phyloP scores from a whole-genome alignment of 202 grass and related monocot species.

The Miscanthus sacchariflorus region DNA sequence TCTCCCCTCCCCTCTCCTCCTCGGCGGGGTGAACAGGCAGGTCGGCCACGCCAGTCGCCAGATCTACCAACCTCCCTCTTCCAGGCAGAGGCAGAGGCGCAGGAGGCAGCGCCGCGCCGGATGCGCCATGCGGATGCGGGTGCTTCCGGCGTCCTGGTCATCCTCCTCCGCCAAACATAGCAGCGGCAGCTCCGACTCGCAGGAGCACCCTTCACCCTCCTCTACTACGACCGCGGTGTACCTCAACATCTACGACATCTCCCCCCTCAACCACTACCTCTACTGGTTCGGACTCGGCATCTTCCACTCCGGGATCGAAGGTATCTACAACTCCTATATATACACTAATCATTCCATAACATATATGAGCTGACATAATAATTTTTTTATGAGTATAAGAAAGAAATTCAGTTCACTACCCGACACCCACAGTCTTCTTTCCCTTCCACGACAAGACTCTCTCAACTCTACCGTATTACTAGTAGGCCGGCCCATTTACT shows the following conservation, averaged over 20 bases:
- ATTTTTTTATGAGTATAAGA: neutral
- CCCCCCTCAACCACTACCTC: slow-evolving; percentile 87
- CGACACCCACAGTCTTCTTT: too few relatives aligned
- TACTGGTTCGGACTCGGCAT: slow-evolving; percentile 96
- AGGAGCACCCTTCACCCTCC: neutral
- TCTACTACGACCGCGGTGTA: slow-evolving; percentile 28
- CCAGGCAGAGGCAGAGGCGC: neutral
- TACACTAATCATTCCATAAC: neutral
- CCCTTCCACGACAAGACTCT: neutral
- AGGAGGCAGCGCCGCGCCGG: neutral
- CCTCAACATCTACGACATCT: slow-evolving; percentile 94
- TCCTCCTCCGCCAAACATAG: slow-evolving; percentile 1
- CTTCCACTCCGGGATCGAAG: slow-evolving; percentile 89
- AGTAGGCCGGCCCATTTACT: too few relatives aligned
- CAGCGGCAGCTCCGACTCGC: slow-evolving; percentile 4
- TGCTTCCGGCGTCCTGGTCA: slow-evolving; percentile 53
- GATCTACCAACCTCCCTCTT: neutral
- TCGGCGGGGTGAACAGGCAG: neutral
- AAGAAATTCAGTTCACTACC: neutral
- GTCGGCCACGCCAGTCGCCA: neutral
- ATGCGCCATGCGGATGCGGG: slow-evolving; percentile 34
- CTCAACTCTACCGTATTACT: neutral
- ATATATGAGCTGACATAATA: neutral
- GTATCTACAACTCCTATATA: neutral
- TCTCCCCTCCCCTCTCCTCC: neutral